These are phyloP conservation scores for Heliamphora pulchella DNA, from an alignment of 179 eudicot species.

Conservation along the genomic window DNA sequence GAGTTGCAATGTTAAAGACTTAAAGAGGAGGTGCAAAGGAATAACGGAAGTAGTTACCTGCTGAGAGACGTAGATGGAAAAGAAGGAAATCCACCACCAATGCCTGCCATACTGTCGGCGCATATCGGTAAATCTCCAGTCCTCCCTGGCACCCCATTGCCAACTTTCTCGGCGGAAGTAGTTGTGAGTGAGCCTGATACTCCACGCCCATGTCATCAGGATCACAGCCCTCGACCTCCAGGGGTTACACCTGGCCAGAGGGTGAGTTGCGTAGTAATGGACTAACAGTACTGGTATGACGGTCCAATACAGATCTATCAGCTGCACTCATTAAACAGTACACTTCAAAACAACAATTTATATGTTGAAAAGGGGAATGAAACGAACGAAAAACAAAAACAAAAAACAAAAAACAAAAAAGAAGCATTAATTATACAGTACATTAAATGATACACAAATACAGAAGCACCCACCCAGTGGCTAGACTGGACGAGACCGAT, in stretches of 20 bases:
- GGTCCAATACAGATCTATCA: slow-evolving; percentile 93
- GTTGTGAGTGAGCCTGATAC: slow-evolving; percentile 68
- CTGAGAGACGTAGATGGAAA: slow-evolving; percentile 68
- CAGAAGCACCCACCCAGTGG: slow-evolving; percentile 56
- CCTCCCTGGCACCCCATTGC: slow-evolving; percentile 91
- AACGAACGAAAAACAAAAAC: background rate
- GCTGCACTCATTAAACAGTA: slow-evolving; percentile 36
- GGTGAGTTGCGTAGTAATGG: slow-evolving; percentile 68
- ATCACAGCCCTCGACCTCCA: slow-evolving; percentile 63
- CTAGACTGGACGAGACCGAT: slow-evolving; percentile 65
- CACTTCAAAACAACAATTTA: background rate
- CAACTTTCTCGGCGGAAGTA: slow-evolving; percentile 84
- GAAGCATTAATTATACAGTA: background rate
- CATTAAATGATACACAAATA: background rate
- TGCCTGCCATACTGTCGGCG: slow-evolving; percentile 47
- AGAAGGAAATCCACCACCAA: slow-evolving; percentile 97
- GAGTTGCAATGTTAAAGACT: no score
- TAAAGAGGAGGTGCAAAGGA: background rate
- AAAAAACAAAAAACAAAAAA: background rate
- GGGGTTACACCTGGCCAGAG: slow-evolving; percentile 34
- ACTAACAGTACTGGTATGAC: slow-evolving; percentile 67
- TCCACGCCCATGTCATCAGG: slow-evolving; percentile 68
- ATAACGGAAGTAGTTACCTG: slow-evolving; percentile 43
- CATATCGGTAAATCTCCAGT: slow-evolving; percentile 90
- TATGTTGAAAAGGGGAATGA: background rate